phyloP scores from a whole-genome alignment of 139 green algal species.

The Volvox reticuliferus region DNA sequence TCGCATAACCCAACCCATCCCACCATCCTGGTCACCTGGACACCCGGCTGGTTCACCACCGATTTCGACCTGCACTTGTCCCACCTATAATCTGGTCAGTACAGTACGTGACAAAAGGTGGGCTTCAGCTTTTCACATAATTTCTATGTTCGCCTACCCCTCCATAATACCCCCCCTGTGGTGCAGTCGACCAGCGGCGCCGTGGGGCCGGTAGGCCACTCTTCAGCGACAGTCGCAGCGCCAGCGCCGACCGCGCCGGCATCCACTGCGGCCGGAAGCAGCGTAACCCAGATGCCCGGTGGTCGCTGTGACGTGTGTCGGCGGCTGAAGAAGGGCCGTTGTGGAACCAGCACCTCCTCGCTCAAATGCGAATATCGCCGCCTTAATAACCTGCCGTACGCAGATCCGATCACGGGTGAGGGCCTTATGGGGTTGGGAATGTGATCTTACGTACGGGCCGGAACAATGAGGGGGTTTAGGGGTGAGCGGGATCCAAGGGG shows the following conservation, averaged over 20 bases:
- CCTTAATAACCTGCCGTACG: constrained; percentile 48
- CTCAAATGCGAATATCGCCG: constrained; percentile 45
- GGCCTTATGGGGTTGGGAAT: not conserved
- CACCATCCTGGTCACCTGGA: no score
- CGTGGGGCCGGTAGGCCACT: not conserved
- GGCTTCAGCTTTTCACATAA: no score
- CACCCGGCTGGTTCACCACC: no score
- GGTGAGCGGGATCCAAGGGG: no score
- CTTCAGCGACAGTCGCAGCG: not conserved
- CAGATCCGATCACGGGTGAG: constrained; percentile 29
- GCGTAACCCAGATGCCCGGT: not conserved
- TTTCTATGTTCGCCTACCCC: not conserved
- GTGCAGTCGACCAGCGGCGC: not conserved
- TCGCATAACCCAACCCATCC: no score
- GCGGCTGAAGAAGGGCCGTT: constrained; percentile 50
- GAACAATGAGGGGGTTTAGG: not conserved
- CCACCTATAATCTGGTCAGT: no score
- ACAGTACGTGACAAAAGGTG: no score
- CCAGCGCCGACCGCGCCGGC: not conserved
- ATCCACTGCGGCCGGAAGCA: not conserved
- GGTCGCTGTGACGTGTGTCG: constrained; percentile 48
- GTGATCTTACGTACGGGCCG: not conserved
- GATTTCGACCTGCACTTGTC: no score
- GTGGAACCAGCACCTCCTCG: constrained; percentile 38
- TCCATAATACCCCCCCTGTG: not conserved